Base-by-base conservation (phyloP, 1,139 yeast species). In the Blastobotrys capitulatus region DNA sequence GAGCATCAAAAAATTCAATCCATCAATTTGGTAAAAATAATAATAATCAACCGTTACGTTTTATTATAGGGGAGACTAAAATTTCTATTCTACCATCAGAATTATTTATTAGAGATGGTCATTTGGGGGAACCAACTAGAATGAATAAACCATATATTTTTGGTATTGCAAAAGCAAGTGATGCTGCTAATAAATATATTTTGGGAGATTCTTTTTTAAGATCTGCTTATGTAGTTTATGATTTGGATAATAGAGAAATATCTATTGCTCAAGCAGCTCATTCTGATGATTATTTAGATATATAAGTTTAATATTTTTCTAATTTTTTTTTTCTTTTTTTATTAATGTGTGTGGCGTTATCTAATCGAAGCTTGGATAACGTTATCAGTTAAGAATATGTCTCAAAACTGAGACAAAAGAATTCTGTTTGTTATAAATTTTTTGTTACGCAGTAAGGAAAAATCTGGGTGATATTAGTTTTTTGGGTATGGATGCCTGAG, bases 151-250 rank as follows among this genome's bases (percentile, higher is more conserved):
- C 35, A 2, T 44, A 44, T 38, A 18, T 44, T 12, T 44, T 44
- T 16, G 47, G 47, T 1, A 37, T 44, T 26, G 36, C 47, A 5
- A 16, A 19, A 19, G 35, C 42, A 18, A 37, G 37, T 26, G 47
- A 44, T 20, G 35, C 47, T n/a, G 42, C 42, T 9, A 26, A 26
- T 12, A 44, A 22, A 27, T 15, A 37, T 41, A 56, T 57, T 27
- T 64, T 87, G 15, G 96, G 96, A 38, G 95, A 86, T 64, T 77
- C 82, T 27, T 81, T 88, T 66, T 69, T 89, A 58, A 75, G 87
- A 52, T 73, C 78, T 49, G 90, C 87, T 8, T 88, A 88, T 64
- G 78, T 82, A 48, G 95, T 87, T 39, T 87, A 78, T 58, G 89
- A 88, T 64, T 69, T 86, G 43, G 59, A 58, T 20, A 50, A 52